A percentile compares a stretch with the other conserved stretches of the same genome.
Evolutionary conservation across 2,329 filamentous ascomycete species (phyloP).

Genomic region (Claviceps arundinis): DNA sequence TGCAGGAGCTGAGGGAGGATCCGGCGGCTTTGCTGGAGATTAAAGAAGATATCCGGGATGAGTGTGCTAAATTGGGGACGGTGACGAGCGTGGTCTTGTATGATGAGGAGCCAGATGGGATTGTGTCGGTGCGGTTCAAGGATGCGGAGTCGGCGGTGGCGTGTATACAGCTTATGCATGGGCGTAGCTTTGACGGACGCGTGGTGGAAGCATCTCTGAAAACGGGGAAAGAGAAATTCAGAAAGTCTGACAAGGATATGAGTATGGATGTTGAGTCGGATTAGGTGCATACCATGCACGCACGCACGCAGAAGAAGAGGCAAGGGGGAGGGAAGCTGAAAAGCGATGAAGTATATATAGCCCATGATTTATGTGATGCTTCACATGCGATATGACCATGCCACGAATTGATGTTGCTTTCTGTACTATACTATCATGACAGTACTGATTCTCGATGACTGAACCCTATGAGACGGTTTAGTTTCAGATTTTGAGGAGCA

Average conservation of each 20-base stretch:
- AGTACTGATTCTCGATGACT: not conserved
- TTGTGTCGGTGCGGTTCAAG: constrained; percentile 74
- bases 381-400: not conserved
- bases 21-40: constrained; percentile 74
- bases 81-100: constrained; percentile 88
- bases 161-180: constrained; percentile 66
- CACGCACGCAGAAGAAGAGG: no score
- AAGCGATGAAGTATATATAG: not conserved
- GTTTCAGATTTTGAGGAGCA: no score
- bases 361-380: not conserved
- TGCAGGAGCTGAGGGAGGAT: constrained; percentile 74
- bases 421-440: not conserved
- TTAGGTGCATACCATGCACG: not conserved
- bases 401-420: not conserved
- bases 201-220: constrained; percentile 59
- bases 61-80: constrained; percentile 72
- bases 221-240: constrained; percentile 59
- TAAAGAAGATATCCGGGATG: constrained; percentile 85
- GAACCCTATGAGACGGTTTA: no score
- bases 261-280: constrained; percentile 27
- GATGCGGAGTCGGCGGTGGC: constrained; percentile 55
- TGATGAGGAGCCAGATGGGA: constrained; percentile 71
- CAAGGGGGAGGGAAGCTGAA: not conserved
- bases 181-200: constrained; percentile 63
- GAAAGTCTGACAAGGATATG: constrained; percentile 48